phyloP scores from a whole-genome alignment of 129 eudicot species.

The Kitagawia praeruptora region DNA sequence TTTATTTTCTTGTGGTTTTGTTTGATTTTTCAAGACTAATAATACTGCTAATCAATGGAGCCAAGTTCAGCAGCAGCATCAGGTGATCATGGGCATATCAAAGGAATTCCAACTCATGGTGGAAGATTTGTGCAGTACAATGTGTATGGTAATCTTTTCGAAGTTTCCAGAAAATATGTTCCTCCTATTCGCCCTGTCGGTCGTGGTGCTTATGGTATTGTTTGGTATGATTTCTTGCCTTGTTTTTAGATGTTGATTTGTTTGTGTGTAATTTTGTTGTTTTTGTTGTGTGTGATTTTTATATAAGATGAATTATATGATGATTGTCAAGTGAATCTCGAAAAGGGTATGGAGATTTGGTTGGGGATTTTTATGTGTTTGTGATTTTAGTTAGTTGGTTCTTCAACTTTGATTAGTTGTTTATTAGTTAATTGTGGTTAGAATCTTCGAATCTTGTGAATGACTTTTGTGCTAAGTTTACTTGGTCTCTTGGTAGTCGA shows the following conservation, averaged over 20 bases:
- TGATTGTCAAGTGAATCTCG: background rate
- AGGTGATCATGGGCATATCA: slow-evolving; percentile 38
- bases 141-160: slow-evolving; percentile 83
- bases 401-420: background rate
- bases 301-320: background rate
- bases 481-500: background rate
- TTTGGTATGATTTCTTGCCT: slow-evolving; percentile 40
- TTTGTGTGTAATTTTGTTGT: background rate
- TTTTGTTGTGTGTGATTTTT: too few relatives aligned
- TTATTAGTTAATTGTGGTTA: background rate
- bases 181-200: slow-evolving; percentile 92
- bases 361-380: background rate
- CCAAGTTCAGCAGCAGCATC: slow-evolving; percentile 37
- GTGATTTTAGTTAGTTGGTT: background rate
- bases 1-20: background rate
- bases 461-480: background rate
- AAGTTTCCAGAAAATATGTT: slow-evolving; percentile 77
- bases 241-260: background rate
- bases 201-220: slow-evolving; percentile 86
- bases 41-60: slow-evolving; percentile 21
- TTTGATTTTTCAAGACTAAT: background rate
- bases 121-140: slow-evolving; percentile 86
- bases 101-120: slow-evolving; percentile 69
- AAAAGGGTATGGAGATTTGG: background rate
- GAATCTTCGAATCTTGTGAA: background rate